Percentiles rank a stretch among this genome's conserved stretches.
These are phyloP conservation scores for Trichosporon sp. DNA, from an alignment of 1,284 basidiomycete species.

Conservation along the genomic window DNA sequence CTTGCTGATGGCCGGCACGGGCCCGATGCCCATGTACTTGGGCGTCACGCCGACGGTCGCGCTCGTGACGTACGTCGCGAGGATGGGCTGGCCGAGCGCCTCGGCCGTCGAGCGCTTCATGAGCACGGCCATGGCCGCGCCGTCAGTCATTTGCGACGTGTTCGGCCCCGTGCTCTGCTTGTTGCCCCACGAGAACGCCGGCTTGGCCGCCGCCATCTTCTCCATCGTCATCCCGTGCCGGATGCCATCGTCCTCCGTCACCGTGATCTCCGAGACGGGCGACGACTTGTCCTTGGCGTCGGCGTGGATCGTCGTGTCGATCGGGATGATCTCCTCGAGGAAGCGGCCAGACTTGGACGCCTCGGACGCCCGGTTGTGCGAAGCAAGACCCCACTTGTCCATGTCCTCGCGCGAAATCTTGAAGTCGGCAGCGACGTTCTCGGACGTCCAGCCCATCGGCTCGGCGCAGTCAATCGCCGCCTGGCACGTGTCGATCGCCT, in stretches of 20 bases:
- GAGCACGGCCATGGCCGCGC: constrained; percentile 75
- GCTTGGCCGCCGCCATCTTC: constrained; percentile 61
- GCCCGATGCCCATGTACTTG: constrained; percentile 79
- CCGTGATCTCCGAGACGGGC: constrained; percentile 53
- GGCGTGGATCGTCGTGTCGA: constrained; percentile 54
- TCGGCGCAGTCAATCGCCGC: constrained; percentile 71
- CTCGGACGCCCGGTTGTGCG: constrained; percentile 69
- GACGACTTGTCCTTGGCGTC: constrained; percentile 30
- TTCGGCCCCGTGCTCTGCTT: constrained; percentile 69
- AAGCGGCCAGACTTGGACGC: constrained; percentile 63
- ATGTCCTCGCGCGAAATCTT: constrained; percentile 68
- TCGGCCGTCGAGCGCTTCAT: constrained; percentile 84
- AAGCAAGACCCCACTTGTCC: constrained; percentile 74
- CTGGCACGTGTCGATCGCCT: constrained; percentile 61
- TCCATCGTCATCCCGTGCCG: constrained; percentile 71
- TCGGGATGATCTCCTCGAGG: constrained; percentile 72
- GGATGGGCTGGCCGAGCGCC: constrained; percentile 65
- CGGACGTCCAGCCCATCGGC: constrained; percentile 91
- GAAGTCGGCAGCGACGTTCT: constrained; percentile 74
- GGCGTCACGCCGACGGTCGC: constrained; percentile 68
- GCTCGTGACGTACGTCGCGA: constrained; percentile 75
- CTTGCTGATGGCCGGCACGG: constrained; percentile 60
- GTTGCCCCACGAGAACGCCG: constrained; percentile 83
- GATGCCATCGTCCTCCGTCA: constrained; percentile 77
- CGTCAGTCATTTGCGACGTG: constrained; percentile 81